Base-by-base conservation (phyloP, 805 yeast species). In the Ogataea paradorogensis region DNA sequence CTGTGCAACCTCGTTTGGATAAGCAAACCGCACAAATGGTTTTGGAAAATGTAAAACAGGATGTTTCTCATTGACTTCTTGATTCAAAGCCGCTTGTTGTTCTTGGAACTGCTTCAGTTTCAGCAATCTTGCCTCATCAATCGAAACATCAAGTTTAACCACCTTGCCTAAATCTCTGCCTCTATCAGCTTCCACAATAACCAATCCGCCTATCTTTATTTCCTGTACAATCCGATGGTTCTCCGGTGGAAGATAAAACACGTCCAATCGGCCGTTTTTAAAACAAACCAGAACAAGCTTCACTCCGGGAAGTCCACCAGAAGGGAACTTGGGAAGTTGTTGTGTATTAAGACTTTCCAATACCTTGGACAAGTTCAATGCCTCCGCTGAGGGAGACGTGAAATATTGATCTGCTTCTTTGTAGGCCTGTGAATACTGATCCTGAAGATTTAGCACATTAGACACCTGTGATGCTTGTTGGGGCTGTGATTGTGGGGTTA, bases 101-200 rank as follows among this genome's bases (percentile, higher is more conserved):
- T 84, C 89, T 52, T 78, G 78, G 53, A 74, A 77, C 56, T 82
- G 89, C 48, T 73, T 66, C 53, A 77, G 66, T 57, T 82, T 82
- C 59, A 85, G 63, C 45, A 78, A 62, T 32, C 87, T 70, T 0
- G 91, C 90, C 52, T 80, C 84, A 50, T 79, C 84, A 26, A 74
- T 62, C 4, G 80, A 65, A 20, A 85, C 73, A 50, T 77, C 71
- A 51, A 79, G 63, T 43, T 73, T 70, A 26, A 75, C 74, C 31
- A 85, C 74, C 53, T 74, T 73, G 26, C 95, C 95, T 44, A 85
- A 69, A 61, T 85, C 95, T 26, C 78, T 65, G 26, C 95, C 95
- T 24, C 95, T 67, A 55, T 85, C 95, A 1, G 93, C 95, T 55
- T 85, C 91, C 13, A 84, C 95, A 53, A 84, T 76, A 11, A 86